Conservation (phyloP, 1,284 basidiomycete genomes). For the Butyriboletus appendiculatus region DNA sequence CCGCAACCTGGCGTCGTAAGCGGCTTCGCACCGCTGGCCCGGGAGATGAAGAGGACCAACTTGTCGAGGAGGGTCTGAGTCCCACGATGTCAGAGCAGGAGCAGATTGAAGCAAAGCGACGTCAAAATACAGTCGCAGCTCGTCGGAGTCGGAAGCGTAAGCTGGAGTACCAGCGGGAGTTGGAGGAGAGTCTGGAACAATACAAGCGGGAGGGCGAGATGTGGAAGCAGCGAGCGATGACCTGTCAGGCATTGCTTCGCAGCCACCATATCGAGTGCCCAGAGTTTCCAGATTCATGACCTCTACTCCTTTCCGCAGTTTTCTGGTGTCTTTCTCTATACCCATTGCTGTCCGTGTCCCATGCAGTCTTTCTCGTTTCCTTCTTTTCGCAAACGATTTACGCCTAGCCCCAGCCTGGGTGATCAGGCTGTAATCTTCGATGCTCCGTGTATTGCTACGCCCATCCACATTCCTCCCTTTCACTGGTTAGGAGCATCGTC, state of each 20-base stretch:
- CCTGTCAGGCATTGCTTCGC: conserved; percentile 47
- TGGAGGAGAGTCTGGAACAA: conserved; percentile 54
- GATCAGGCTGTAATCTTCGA: conserved; percentile 40
- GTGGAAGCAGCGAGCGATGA: conserved; percentile 57
- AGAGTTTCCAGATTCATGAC: conserved; percentile 38
- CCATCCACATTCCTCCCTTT: conserved; percentile 29
- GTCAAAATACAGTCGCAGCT: conserved; percentile 81
- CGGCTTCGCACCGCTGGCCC: conserved; percentile 53
- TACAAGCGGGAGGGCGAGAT: conserved; percentile 52
- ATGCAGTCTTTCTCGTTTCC: conserved; percentile 8
- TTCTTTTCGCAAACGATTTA: conserved; percentile 7
- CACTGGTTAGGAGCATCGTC: conserved; percentile 54
- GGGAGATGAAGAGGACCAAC: conserved; percentile 50
- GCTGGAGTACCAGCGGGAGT: conserved; percentile 64
- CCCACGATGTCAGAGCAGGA: conserved; percentile 52
- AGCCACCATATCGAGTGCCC: conserved; percentile 49
- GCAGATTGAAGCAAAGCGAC: conserved; percentile 74
- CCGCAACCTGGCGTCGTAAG: conserved; percentile 55
- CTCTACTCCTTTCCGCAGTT: conserved; percentile 1
- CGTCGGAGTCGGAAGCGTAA: conserved; percentile 75
- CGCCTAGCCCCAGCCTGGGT: conserved; percentile 15
- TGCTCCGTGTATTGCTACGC: conserved; percentile 43
- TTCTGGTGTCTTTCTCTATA: conserved; percentile 17
- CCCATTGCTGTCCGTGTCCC: conserved; percentile 4
- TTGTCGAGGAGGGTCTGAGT: conserved; percentile 48